Conservation (phyloP, 2,329 filamentous ascomycete genomes). For the Botrytis tulipae region DNA sequence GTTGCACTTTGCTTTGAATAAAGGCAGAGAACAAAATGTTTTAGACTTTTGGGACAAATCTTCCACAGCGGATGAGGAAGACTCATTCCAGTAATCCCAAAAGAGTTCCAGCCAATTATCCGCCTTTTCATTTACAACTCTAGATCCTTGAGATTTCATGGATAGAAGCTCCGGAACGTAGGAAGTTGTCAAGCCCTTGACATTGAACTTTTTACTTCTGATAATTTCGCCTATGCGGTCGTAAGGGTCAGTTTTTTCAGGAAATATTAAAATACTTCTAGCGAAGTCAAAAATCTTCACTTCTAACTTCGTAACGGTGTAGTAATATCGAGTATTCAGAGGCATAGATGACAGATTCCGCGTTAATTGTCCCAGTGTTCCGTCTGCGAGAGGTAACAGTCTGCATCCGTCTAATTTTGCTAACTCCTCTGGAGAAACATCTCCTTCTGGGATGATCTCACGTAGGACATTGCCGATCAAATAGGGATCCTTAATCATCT, state of each 20-base stretch:
- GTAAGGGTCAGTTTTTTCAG: conserved; percentile 2
- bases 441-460: conserved; percentile 18
- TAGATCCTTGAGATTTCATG: not conserved
- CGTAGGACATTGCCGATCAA: conserved; percentile 22
- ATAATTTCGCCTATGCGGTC: conserved; percentile 10
- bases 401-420: conserved; percentile 32
- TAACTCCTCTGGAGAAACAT: conserved; percentile 12
- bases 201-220: conserved; percentile 29
- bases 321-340: conserved; percentile 18
- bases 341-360: conserved; percentile 16
- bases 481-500: conserved; percentile 12
- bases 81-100: conserved; percentile 30
- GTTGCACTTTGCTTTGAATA: conserved; percentile 21
- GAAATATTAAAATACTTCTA: conserved; percentile 23
- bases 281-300: conserved; percentile 32
- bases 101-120: conserved; percentile 31
- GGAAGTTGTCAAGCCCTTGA: conserved; percentile 24
- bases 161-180: conserved; percentile 28
- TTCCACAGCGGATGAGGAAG: not conserved
- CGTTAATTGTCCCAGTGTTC: conserved; percentile 26
- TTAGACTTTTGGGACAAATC: not conserved
- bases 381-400: conserved; percentile 33
- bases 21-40: not conserved
- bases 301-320: conserved; percentile 25
- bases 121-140: not conserved